Evolutionary conservation across 78 protist genomes (phyloP).

Genomic region (Pelomyxa schiedti): DNA sequence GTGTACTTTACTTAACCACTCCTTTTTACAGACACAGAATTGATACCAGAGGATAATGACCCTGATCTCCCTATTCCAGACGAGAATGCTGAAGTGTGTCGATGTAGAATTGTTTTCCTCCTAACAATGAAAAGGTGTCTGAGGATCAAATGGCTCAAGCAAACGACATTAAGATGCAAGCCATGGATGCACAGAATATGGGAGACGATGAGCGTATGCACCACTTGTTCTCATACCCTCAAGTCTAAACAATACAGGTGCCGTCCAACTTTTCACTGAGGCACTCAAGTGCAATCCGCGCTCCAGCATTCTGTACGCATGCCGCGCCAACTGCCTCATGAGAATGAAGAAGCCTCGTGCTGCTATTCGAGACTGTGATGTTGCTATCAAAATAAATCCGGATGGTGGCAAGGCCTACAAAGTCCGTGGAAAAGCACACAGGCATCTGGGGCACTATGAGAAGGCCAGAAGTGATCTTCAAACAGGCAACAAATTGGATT

Average conservation of each 20-base stretch:
- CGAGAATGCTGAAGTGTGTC: neutral
- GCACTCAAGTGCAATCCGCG: neutral
- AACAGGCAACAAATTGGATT: constrained; percentile 7
- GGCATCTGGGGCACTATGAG: neutral
- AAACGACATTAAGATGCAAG: neutral
- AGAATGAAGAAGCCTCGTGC: neutral
- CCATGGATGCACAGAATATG: neutral
- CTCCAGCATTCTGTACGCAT: neutral
- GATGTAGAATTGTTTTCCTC: too few relatives aligned
- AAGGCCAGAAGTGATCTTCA: neutral
- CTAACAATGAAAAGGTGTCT: too few relatives aligned
- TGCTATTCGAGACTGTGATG: constrained; percentile 6
- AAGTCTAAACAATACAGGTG: neutral
- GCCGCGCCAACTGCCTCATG: neutral
- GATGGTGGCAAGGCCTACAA: constrained; percentile 28
- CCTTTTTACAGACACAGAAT: neutral
- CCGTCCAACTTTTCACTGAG: neutral
- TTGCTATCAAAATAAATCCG: constrained; percentile 13
- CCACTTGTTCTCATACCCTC: neutral
- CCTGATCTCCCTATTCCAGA: neutral
- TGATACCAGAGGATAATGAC: neutral
- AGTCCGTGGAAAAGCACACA: neutral
- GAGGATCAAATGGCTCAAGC: neutral
- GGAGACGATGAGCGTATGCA: neutral
- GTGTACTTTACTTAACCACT: too few relatives aligned